phyloP scores from a whole-genome alignment of 306 rosid genomes.

The Gastrolobium bilobum region DNA sequence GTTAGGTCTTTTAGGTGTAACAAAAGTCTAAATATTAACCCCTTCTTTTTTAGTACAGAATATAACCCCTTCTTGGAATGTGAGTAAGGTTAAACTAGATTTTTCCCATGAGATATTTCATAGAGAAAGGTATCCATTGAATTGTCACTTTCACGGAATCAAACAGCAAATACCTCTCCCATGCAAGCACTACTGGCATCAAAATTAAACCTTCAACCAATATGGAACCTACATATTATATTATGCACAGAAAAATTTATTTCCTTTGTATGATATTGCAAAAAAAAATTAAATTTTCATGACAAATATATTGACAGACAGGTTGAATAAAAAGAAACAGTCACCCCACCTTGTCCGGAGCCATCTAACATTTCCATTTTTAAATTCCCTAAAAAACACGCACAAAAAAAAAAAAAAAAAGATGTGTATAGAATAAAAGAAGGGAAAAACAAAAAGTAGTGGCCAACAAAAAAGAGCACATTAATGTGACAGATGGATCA shows the following conservation, averaged over 20 bases:
- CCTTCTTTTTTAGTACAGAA: neutral
- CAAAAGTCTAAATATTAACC: conserved; percentile 14
- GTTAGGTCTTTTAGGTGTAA: neutral
- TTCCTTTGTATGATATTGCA: neutral
- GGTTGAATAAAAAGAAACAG: conserved; percentile 51
- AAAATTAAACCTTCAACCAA: conserved; percentile 34
- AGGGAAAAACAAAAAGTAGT: conserved; percentile 31
- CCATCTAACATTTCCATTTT: conserved; percentile 52
- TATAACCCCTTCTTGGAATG: neutral
- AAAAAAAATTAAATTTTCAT: neutral
- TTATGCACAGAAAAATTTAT: conserved; percentile 18
- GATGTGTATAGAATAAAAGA: conserved; percentile 12
- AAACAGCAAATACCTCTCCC: conserved; percentile 46
- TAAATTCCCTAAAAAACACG: conserved; percentile 50
- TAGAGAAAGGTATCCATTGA: conserved; percentile 15
- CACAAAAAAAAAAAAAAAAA: too few relatives aligned
- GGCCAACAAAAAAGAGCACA: conserved; percentile 55
- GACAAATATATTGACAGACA: conserved; percentile 28
- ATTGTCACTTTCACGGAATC: conserved; percentile 45
- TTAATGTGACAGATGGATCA: conserved; percentile 62
- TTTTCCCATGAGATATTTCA: conserved; percentile 38
- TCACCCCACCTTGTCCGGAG: conserved; percentile 57
- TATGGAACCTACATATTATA: conserved; percentile 35
- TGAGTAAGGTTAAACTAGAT: neutral
- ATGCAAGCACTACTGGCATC: conserved; percentile 37